Percentiles rank a stretch among this genome's conserved stretches.
Conservation (phyloP, 2,329 filamentous ascomycete genomes). For the Ophiostoma sp. region DNA sequence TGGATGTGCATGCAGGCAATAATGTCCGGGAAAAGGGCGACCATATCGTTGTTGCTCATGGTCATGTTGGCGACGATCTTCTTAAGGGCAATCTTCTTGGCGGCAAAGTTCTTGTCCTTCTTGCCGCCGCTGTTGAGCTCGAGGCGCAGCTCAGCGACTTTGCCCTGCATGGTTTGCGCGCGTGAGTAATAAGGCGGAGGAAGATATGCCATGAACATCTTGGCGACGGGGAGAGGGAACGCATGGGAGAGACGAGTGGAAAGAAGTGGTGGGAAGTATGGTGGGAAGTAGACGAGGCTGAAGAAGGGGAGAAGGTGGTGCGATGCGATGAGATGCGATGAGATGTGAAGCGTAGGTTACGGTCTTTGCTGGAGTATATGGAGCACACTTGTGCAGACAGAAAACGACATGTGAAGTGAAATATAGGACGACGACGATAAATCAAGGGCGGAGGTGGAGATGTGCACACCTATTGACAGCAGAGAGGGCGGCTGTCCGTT, state of each 20-base stretch:
- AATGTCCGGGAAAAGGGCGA: conserved; percentile 92
- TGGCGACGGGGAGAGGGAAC: conserved; percentile 30
- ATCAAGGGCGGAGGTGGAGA: not conserved
- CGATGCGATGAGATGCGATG: not conserved
- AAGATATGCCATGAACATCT: conserved; percentile 57
- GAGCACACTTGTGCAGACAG: not conserved
- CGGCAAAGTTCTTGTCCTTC: conserved; percentile 94
- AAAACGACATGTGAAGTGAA: not conserved
- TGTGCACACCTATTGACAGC: not conserved
- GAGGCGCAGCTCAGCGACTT: conserved; percentile 93
- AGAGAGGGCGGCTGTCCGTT: not conserved
- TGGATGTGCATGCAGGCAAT: conserved; percentile 93
- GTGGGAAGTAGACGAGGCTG: not conserved
- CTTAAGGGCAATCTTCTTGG: conserved; percentile 97
- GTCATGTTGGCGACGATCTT: conserved; percentile 99
- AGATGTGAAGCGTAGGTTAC: not conserved
- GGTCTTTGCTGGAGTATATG: not conserved
- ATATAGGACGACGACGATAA: not conserved
- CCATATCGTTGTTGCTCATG: conserved; percentile 99
- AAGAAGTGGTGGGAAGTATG: not conserved
- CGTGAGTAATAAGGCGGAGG: conserved; percentile 49
- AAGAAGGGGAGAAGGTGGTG: not conserved
- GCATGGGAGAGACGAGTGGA: not conserved
- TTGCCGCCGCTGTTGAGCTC: conserved; percentile 91
- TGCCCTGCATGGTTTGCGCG: conserved; percentile 76